Evolutionary conservation across 106 monocot species (phyloP), one percentile per base, ranked within the genome.

Genomic region (Narthecium ossifragum): DNA sequence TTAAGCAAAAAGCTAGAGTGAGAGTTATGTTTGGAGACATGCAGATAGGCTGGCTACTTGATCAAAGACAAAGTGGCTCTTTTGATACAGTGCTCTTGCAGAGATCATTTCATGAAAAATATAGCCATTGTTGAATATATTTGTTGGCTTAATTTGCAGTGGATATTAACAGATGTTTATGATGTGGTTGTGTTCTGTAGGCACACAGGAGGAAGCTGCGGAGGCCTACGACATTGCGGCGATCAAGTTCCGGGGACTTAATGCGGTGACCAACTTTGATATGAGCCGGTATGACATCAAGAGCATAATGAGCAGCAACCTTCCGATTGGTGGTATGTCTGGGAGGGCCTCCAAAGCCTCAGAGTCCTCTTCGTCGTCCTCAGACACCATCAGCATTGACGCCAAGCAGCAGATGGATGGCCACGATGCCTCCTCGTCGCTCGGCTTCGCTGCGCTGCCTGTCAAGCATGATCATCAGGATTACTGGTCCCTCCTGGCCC

Each of bases 151-250:
- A 29, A 1, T 7, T 66, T 3, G 55, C 26, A 22, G 3, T 15
- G 15, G 4, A 36, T 8, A 18, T 62, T 2, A 26, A 26, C 5
- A 2, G 21, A 12, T 49, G 25, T 25, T 31, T 8, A 26, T 2
- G 14, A 2, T 2, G 25, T 8, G 14, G 0, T 63, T 47, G 6
- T 0, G 1, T 31, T 52, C 6, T 52, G 47, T n/a, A 93, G 89
- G 89, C 43, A 94, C 94, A 5, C 85, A 94, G 46, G 94, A 94
- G 46, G 94, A 94, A 53, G 94, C 94, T 1, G 94, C 94, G 4
- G 94, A 94, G 55, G 94, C 94, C 1, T 94, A 94, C 34, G 94
- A 94, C 58, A 90, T 94, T 2, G 94, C 94, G 0, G 94, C 94
- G 8, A 94, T 94, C 57, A 94, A 94, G 59, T 94, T 94, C 58